These are phyloP conservation scores for Entonaema liquescens DNA, from an alignment of 495 filamentous ascomycete species.

Conservation along the genomic window DNA sequence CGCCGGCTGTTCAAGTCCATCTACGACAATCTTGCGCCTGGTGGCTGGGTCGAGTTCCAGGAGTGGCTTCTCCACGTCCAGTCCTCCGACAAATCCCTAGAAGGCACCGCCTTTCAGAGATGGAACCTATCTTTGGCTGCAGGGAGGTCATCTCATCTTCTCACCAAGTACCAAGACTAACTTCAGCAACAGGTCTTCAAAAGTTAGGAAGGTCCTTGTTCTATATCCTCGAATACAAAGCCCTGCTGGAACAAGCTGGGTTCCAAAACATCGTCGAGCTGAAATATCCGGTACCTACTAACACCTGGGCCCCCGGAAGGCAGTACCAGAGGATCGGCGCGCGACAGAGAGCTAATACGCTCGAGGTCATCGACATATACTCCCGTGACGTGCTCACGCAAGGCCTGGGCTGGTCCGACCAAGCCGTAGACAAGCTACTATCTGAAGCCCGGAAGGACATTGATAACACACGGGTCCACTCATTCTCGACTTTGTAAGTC, in stretches of 20 bases:
- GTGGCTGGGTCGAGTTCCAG: conserved; percentile 65
- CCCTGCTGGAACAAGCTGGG: conserved; percentile 36
- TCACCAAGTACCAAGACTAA: background rate
- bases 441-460: conserved; percentile 42
- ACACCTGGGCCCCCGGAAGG: conserved; percentile 54
- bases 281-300: conserved; percentile 49
- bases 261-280: conserved; percentile 50
- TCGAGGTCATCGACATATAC: conserved; percentile 48
- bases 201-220: background rate
- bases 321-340: conserved; percentile 59
- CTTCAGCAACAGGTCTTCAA: background rate
- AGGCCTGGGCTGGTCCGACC: conserved; percentile 46
- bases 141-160: background rate
- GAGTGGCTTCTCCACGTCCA: conserved; percentile 57
- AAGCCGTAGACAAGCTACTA: conserved; percentile 45
- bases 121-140: background rate
- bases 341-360: conserved; percentile 48
- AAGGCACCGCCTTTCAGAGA: conserved; percentile 44
- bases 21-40: conserved; percentile 57
- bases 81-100: conserved; percentile 50
- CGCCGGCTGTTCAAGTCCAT: conserved; percentile 28
- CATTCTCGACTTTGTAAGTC: conserved; percentile 40
- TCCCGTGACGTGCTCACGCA: conserved; percentile 46
- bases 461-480: conserved; percentile 44
- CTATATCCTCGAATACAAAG: background rate